Base-by-base conservation (phyloP, 495 filamentous ascomycete species). In the Astrothelium subdiscretum region DNA sequence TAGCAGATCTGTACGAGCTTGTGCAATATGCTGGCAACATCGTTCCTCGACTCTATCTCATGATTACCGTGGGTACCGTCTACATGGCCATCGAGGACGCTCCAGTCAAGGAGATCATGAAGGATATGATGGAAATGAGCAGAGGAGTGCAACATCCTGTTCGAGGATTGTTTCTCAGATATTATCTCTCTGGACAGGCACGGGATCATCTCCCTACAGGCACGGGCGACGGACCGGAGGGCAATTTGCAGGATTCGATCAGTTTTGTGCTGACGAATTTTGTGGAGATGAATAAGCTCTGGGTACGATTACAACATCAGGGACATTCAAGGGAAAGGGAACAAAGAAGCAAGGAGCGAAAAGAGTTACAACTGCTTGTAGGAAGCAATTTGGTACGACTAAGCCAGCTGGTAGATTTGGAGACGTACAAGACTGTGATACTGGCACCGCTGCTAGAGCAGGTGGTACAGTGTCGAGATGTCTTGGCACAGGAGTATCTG, bases 121-220 rank as follows among this genome's bases (percentile, higher is more conserved):
- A 98, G 75, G 94, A 98, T 72, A 98, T 98, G 94, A 98, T 98
- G 94, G 94, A 98, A 76, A 98, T 98, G 94, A 96, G 90, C 74
- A 83, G 94, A 65, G 94, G 94, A 57, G 90, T 98, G 31, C 94
- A 98, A 70, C 95, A 98, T 70, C 94, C 94, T 1, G 89, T 96
- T 57, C 87, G 94, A 57, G 94, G 94, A 2, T 78, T 98, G 42
- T 98, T 98, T 73, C 76, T 98, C 65, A 84, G 94, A 71, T 98
- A 97, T 75, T 98, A 96, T 68, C 82, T 97, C 32, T 90, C 89
- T 32, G 92, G 92, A 20, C 92, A 97, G 77, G 94, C 92, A 10
- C 80, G 92, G 62, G 92, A 97, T 74, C 86, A 83, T 70, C 80
- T 97, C 27, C 92, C 92, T 8, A 80, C 81, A 6, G 90, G 89